Evolutionary conservation across 306 rosid genomes (phyloP).

Genomic region (Quercus suber): DNA sequence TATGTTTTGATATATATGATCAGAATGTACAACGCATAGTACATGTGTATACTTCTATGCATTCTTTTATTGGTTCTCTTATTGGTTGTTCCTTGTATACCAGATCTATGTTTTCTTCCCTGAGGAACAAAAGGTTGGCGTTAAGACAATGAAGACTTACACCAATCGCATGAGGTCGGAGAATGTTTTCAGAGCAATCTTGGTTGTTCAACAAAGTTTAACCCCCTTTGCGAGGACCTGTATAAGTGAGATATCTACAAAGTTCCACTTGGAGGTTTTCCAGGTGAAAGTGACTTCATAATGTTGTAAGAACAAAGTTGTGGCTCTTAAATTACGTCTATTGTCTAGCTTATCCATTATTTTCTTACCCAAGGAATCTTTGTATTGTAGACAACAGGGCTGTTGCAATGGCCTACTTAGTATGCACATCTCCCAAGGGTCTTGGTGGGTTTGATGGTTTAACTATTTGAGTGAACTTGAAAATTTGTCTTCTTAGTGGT

Average conservation of each 20-base stretch:
- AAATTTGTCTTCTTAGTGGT: background rate
- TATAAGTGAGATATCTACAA: constrained; percentile 43
- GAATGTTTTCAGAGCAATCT: constrained; percentile 58
- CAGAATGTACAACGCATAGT: background rate
- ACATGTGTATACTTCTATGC: background rate
- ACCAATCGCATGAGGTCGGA: constrained; percentile 62
- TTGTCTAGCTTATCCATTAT: background rate
- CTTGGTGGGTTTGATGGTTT: background rate
- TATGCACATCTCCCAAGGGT: background rate
- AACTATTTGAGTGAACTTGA: background rate
- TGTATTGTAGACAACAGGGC: background rate
- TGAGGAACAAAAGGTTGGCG: constrained; percentile 60
- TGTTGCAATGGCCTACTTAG: background rate
- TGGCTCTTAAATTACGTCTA: background rate
- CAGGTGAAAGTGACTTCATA: constrained; percentile 44
- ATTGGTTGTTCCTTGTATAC: constrained; percentile 13
- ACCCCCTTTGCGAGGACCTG: constrained; percentile 48
- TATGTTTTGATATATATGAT: background rate
- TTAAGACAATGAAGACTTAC: constrained; percentile 50
- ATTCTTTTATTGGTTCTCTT: background rate
- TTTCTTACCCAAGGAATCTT: background rate
- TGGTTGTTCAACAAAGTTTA: constrained; percentile 58
- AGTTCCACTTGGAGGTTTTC: constrained; percentile 70
- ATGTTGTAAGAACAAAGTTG: background rate
- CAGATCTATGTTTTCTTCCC: constrained; percentile 83